These are phyloP conservation scores for Curvularia sp. DNA, from an alignment of 2,329 filamentous ascomycete species.

Conservation along the genomic window DNA sequence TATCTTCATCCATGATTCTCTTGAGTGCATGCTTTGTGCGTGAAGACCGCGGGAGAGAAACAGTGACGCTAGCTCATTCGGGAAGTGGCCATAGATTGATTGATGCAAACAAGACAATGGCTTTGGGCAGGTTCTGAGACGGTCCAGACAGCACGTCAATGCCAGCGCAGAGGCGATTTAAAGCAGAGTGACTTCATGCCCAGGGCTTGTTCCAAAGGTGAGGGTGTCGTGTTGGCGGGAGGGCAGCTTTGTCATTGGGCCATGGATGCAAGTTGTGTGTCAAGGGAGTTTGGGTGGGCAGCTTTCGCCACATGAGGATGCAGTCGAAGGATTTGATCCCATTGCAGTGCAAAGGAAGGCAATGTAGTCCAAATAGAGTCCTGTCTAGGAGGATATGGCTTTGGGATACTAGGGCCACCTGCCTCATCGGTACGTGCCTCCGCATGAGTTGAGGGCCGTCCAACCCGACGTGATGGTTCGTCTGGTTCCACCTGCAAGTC, in stretches of 20 bases:
- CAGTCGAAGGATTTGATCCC: neutral
- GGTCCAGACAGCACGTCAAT: neutral
- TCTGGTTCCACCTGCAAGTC: constrained; percentile 9
- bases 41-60: neutral
- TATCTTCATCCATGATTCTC: neutral
- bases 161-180: neutral
- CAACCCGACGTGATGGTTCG: constrained; percentile 21
- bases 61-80: neutral
- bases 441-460: constrained; percentile 21
- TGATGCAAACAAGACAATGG: neutral
- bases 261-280: neutral
- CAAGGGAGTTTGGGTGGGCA: neutral
- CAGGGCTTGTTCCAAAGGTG: neutral
- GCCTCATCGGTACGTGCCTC: constrained; percentile 18
- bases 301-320: neutral
- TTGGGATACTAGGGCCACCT: constrained; percentile 14
- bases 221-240: neutral
- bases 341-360: neutral
- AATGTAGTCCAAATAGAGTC: constrained; percentile 15
- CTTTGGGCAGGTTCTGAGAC: neutral
- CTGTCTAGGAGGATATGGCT: constrained; percentile 8
- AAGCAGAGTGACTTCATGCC: neutral
- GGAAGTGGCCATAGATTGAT: neutral
- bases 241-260: neutral
- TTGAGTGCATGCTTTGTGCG: neutral